Percentiles rank a stretch among this genome's conserved stretches.
phyloP scores from a whole-genome alignment of 2,329 filamentous ascomycete genomes.

The Colletotrichum chlorophyti region DNA sequence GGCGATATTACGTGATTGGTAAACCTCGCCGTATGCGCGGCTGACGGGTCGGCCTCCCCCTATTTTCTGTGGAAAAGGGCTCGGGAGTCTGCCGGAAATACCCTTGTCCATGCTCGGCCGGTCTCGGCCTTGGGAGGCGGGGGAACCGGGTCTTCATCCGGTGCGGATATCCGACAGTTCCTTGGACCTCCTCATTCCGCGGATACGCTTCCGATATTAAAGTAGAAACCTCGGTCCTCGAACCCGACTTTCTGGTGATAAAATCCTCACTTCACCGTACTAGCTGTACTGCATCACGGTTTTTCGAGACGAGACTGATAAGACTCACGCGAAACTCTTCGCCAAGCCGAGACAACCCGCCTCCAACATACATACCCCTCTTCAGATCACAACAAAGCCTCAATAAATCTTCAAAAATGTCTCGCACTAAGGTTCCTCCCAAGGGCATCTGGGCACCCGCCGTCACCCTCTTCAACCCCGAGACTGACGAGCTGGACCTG shows the following conservation, averaged over 20 bases:
- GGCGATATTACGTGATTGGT: neutral
- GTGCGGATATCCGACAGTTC: conserved; percentile 26
- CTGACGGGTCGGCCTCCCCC: neutral
- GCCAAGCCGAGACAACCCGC: too few species aligned
- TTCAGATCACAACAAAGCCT: neutral
- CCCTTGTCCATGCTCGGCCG: conserved; percentile 25
- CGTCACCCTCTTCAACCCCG: conserved; percentile 60
- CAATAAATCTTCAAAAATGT: neutral
- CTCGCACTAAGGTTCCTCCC: conserved; percentile 31
- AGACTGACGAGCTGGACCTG: conserved; percentile 54
- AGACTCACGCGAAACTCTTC: too few species aligned
- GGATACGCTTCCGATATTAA: conserved; percentile 13
- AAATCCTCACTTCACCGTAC: conserved; percentile 3
- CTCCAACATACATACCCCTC: too few species aligned
- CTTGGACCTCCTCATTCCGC: neutral
- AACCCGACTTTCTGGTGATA: conserved; percentile 2
- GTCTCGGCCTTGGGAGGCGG: conserved; percentile 26
- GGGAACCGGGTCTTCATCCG: conserved; percentile 24
- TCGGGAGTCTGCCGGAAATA: conserved; percentile 25
- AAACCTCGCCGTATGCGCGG: neutral
- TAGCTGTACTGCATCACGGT: neutral
- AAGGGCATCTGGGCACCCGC: conserved; percentile 58
- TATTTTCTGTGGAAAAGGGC: conserved; percentile 10
- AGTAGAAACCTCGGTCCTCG: conserved; percentile 10
- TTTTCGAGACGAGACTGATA: too few species aligned